These are phyloP conservation scores for Aspergillus felis DNA, from an alignment of 2,329 filamentous ascomycete genomes.

Conservation along the genomic window DNA sequence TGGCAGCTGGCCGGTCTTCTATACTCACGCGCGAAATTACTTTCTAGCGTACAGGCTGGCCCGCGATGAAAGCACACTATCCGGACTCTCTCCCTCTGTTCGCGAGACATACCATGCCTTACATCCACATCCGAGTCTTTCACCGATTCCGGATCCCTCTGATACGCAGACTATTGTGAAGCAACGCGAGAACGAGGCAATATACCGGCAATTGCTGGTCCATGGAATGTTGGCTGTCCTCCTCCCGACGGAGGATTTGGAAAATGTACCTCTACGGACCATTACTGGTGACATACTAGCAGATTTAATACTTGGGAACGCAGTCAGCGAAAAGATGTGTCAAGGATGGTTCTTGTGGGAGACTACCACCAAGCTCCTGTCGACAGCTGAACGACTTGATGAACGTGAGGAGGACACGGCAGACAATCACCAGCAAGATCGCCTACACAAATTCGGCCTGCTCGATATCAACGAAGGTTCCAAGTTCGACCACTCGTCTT, in stretches of 20 bases:
- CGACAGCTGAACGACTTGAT: conserved; percentile 37
- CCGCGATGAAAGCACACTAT: conserved; percentile 53
- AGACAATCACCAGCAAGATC: conserved; percentile 33
- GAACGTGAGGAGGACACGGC: conserved; percentile 22
- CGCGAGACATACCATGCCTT: conserved; percentile 78
- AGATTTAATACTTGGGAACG: conserved; percentile 81
- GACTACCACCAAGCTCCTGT: conserved; percentile 67
- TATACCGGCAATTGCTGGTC: conserved; percentile 84
- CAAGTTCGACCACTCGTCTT: conserved; percentile 22
- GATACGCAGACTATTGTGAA: conserved; percentile 50
- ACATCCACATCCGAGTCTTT: conserved; percentile 74
- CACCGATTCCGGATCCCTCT: conserved; percentile 63
- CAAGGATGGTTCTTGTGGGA: conserved; percentile 91
- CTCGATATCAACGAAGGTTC: conserved; percentile 39
- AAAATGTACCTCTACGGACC: conserved; percentile 78
- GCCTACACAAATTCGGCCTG: conserved; percentile 56
- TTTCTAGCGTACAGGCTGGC: conserved; percentile 68
- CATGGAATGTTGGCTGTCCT: conserved; percentile 77
- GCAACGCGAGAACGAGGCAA: conserved; percentile 72
- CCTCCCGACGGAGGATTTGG: conserved; percentile 85
- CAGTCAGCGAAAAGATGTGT: conserved; percentile 73
- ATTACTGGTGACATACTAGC: conserved; percentile 84
- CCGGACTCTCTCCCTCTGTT: conserved; percentile 58
- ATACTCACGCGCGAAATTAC: neutral
- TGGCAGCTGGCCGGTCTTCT: neutral